Base-by-base conservation (phyloP, 805 yeast genomes). In the Ogataea methylovora region DNA sequence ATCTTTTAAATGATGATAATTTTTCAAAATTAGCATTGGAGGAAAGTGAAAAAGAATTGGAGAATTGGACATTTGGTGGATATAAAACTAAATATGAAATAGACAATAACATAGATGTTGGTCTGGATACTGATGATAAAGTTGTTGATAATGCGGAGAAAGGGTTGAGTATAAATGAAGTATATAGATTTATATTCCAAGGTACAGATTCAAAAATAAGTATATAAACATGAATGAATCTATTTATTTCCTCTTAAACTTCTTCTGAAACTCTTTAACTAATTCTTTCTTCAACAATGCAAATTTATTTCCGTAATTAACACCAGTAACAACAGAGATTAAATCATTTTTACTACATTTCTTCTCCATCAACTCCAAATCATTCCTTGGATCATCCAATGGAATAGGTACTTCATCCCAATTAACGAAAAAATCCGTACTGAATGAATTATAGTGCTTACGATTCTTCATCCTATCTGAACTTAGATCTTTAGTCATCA, bases 381-480 rank as follows among this genome's bases (percentile, higher is more conserved):
- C n/a, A n/a, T 9, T 20, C 22, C 51, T 50, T 56, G 52, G 38
- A 65, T 61, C 76, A 44, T 35, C 67, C 54, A 38, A 54, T 27
- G 23, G 54, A 47, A 65, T 53, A 35, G 77, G 73, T 14, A 81
- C 52, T 13, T 60, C 61, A 2, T 63, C 67, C 51, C 79, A 73
- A 0, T 60, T 58, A 1, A 82, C 73, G 37, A 84, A 83, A 49
- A 84, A 84, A 0, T 46, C 45, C 0, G 87, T 73, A 15, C 65
- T 76, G 56, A 84, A 84, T 3, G 87, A 77, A 48, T 78, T 78
- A 53, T 74, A 84, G 53, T 84, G 94, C 36, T 64, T 67, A 39
- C 68, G 72, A 44, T 75, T 62, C 51, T 82, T 84, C 58, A 84
- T 36, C 18, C 62, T 47, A 0, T 57, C 58, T 8, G 83, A 72